Percentiles rank a stretch among this genome's conserved stretches.
Evolutionary conservation across 2,329 filamentous ascomycete genomes (phyloP).

Genomic region (Colletotrichum cordylinicola): DNA sequence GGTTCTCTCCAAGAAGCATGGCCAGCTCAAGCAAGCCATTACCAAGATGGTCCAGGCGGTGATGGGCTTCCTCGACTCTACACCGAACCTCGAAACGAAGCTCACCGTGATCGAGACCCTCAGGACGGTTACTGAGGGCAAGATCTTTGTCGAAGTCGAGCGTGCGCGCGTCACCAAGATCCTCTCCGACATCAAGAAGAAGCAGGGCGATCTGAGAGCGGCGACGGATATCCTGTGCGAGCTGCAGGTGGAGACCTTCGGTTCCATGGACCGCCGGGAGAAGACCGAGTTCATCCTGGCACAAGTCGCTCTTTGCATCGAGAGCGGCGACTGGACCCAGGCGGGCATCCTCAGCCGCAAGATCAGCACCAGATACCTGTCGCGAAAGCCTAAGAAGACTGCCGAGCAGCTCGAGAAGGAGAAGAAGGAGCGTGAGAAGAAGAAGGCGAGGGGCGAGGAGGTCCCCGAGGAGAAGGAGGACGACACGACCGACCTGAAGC

Average conservation of each 20-base stretch:
- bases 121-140: slow-evolving; percentile 96
- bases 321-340: slow-evolving; percentile 95
- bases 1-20: slow-evolving; percentile 98
- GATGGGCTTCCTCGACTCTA: slow-evolving; percentile 88
- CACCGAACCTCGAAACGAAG: slow-evolving; percentile 86
- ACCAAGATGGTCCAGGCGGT: slow-evolving; percentile 99
- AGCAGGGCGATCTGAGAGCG: slow-evolving; percentile 88
- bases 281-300: slow-evolving; percentile 99
- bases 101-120: slow-evolving; percentile 93
- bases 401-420: slow-evolving; percentile 90
- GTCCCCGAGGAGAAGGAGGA: slow-evolving; percentile 80
- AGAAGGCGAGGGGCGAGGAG: slow-evolving; percentile 79
- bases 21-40: slow-evolving; percentile 97
- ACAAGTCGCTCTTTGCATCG: slow-evolving; percentile 93
- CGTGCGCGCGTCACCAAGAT: slow-evolving; percentile 94
- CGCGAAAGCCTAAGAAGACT: slow-evolving; percentile 89
- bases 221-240: slow-evolving; percentile 95
- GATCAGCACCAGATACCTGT: slow-evolving; percentile 93
- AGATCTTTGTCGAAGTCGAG: slow-evolving; percentile 99
- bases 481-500: slow-evolving; percentile 94
- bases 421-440: slow-evolving; percentile 86
- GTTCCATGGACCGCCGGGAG: slow-evolving; percentile 94
- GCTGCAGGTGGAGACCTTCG: slow-evolving; percentile 98
- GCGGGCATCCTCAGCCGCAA: slow-evolving; percentile 93
- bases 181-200: slow-evolving; percentile 96